Conservation (phyloP, 768 basidiomycete genomes). For the Leccinum barrowsii region DNA sequence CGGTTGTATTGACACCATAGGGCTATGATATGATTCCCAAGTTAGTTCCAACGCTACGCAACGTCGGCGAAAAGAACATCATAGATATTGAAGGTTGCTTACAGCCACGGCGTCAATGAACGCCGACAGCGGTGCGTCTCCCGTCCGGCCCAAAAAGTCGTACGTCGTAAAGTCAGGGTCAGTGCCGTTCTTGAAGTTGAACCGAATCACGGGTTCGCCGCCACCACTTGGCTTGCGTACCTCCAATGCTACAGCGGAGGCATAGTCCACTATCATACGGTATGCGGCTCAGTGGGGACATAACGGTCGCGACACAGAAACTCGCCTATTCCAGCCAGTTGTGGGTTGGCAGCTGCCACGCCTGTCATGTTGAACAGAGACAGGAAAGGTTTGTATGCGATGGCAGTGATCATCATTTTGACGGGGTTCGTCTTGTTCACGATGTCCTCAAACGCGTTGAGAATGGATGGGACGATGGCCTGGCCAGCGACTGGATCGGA, state of each 20-base stretch:
- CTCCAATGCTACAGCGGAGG: slow-evolving; percentile 56
- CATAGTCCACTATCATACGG: slow-evolving; percentile 51
- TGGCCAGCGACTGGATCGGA: slow-evolving; percentile 55
- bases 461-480: slow-evolving; percentile 58
- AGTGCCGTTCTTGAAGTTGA: slow-evolving; percentile 72
- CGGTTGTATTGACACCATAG: slow-evolving; percentile 46
- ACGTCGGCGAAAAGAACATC: not conserved
- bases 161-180: slow-evolving; percentile 42
- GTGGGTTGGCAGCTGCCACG: slow-evolving; percentile 44
- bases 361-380: slow-evolving; percentile 78
- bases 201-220: slow-evolving; percentile 50
- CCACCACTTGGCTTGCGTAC: slow-evolving; percentile 46
- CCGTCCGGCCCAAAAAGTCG: slow-evolving; percentile 41
- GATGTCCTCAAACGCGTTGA: slow-evolving; percentile 52
- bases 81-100: slow-evolving; percentile 2
- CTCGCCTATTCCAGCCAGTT: slow-evolving; percentile 58
- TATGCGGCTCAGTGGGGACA: not conserved
- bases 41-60: not conserved
- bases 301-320: not conserved
- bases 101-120: slow-evolving; percentile 45
- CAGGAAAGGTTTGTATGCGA: slow-evolving; percentile 76
- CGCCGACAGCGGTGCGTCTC: slow-evolving; percentile 52
- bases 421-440: slow-evolving; percentile 46
- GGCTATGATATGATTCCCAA: slow-evolving; percentile 34
- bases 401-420: slow-evolving; percentile 55